Base-by-base conservation (phyloP, 2,329 filamentous ascomycete species). In the Fusarium nygamai region DNA sequence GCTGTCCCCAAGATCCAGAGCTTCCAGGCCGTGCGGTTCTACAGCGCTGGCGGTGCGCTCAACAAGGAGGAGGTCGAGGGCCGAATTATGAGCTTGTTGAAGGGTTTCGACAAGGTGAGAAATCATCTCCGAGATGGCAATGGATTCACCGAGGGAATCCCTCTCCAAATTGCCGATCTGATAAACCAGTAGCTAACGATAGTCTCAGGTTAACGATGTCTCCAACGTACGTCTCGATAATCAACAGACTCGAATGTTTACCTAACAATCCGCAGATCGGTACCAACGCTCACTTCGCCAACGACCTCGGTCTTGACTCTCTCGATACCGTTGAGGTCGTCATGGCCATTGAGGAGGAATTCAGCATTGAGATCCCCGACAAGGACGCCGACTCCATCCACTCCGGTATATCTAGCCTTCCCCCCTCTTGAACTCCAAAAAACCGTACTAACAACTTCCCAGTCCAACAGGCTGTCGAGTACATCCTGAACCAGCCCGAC, bases 291-390 rank as follows among this genome's bases (percentile, higher is more conserved):
- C 95, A 98, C 90, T 99, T 99, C 87, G 90, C 94, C 83, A 98
- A 98, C 85, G 96, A 99, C 86, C 93, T 99, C 75, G 96, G 95
- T 76, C 89, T 99, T 81, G 96, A 99, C 88, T 97, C 93, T 86
- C 90, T 99, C 85, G 96, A 99, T 85, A 98, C 96, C 74, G 96
- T 99, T 75, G 96, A 99, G 89, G 96, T 99, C 78, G 96, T 99
- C 80, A 99, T 99, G 96, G 96, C 96, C 77, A 98, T 99, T 86
- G 96, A 99, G 90, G 96, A 99, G 86, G 88, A 92, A 81, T 91
- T 92, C 82, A 90, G 94, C 92, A 96, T 98, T 84, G 95, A 98
- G 90, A 98, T 98, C 81, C 95, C 95, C 79, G 95, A 98, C 87
- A 98, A 98, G 91, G 94, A 98, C 82, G 95, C 95, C 78, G 95